These are phyloP conservation scores for Phytophthora idaei DNA, from an alignment of 352 stramenopile genomes.

Conservation along the genomic window DNA sequence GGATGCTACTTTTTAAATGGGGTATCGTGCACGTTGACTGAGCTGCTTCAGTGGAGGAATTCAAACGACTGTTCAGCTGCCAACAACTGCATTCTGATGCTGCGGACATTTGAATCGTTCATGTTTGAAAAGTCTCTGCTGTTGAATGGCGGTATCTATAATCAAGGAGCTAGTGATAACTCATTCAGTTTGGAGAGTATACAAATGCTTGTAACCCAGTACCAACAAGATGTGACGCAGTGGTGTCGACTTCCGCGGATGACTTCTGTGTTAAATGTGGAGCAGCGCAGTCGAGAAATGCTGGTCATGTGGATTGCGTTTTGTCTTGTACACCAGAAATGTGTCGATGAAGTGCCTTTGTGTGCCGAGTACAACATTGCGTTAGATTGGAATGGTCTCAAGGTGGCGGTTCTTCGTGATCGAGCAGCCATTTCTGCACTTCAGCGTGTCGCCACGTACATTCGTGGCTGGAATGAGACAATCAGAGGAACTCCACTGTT, in stretches of 20 bases:
- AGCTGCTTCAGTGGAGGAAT: constrained; percentile 26
- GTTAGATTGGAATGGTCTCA: constrained; percentile 43
- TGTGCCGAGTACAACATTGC: constrained; percentile 49
- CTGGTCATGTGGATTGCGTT: constrained; percentile 53
- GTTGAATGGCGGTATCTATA: constrained; percentile 1
- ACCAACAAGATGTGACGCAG: constrained; percentile 16
- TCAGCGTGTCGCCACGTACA: constrained; percentile 40
- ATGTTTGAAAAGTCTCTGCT: constrained; percentile 25
- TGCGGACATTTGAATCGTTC: constrained; percentile 42
- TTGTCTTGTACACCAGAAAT: constrained; percentile 45
- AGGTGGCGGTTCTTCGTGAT: constrained; percentile 43
- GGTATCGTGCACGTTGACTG: constrained; percentile 13
- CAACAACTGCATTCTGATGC: constrained; percentile 21
- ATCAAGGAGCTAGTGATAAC: not conserved
- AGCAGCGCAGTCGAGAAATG: constrained; percentile 47
- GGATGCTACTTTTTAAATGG: constrained; percentile 25
- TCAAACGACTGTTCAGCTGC: constrained; percentile 4
- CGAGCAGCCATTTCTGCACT: constrained; percentile 36
- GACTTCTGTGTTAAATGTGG: constrained; percentile 30
- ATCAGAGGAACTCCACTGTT: constrained; percentile 35
- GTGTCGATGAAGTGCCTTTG: constrained; percentile 8
- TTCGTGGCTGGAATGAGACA: constrained; percentile 41
- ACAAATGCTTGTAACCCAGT: constrained; percentile 21
- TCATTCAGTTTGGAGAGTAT: constrained; percentile 16
- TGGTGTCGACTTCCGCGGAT: constrained; percentile 23